Conservation (phyloP, 306 rosid species). For the Canavalia ensiformis region DNA sequence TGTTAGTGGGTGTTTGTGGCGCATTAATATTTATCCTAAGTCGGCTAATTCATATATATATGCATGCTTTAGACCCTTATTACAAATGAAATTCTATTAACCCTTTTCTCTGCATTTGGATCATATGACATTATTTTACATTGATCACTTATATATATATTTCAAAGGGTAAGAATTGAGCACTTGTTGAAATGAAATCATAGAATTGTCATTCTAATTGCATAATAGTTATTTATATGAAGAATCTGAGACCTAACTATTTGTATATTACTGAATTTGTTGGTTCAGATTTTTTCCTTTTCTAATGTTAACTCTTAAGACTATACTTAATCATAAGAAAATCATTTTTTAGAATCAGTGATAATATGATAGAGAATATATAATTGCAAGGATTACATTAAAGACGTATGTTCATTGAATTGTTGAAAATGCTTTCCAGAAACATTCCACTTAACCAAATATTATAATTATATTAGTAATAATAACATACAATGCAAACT, state of each 20-base stretch:
- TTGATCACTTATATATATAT: no score
- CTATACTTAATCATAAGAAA: background rate
- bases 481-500: background rate
- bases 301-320: background rate
- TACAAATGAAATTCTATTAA: no score
- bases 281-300: no score
- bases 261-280: no score
- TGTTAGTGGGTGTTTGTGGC: slow-evolving; percentile 46
- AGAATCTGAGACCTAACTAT: no score
- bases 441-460: background rate
- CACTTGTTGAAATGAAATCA: no score
- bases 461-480: background rate
- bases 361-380: background rate
- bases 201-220: no score
- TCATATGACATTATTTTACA: no score
- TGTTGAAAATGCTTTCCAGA: background rate
- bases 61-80: no score
- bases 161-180: no score
- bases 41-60: background rate
- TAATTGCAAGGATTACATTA: background rate
- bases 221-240: no score
- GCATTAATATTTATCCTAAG: background rate
- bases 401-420: background rate
- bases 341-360: background rate
- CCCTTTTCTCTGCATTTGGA: no score